phyloP scores from a whole-genome alignment of 306 rosid genomes.

The Quercus gilva region DNA sequence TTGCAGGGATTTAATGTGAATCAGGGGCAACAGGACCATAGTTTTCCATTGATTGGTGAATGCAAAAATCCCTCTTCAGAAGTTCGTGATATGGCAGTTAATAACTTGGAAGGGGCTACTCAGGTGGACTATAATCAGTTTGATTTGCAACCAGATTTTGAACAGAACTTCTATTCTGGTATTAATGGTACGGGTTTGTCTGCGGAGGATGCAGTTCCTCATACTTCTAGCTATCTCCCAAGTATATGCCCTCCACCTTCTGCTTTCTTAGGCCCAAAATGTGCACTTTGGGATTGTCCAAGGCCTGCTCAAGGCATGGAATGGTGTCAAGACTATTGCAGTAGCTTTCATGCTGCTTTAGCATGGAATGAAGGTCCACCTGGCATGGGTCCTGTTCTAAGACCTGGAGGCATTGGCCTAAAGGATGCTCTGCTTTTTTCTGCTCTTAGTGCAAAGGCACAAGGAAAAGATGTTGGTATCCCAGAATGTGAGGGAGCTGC shows the following conservation, averaged over 20 bases:
- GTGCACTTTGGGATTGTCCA: slow-evolving; percentile 99
- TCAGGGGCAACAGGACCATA: slow-evolving; percentile 65
- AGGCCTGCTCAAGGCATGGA: slow-evolving; percentile 86
- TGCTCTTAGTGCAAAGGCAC: slow-evolving; percentile 87
- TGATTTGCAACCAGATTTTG: slow-evolving; percentile 61
- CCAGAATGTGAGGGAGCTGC: slow-evolving; percentile 99
- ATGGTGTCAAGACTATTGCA: slow-evolving; percentile 94
- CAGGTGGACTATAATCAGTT: slow-evolving; percentile 67
- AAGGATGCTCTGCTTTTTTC: slow-evolving; percentile 87
- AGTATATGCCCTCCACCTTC: slow-evolving; percentile 90
- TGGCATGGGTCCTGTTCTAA: slow-evolving; percentile 91
- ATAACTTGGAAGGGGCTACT: slow-evolving; percentile 60
- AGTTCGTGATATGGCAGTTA: slow-evolving; percentile 46
- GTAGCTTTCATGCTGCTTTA: slow-evolving; percentile 85
- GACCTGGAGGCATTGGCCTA: slow-evolving; percentile 94
- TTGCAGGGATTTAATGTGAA: slow-evolving; percentile 55
- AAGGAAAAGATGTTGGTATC: slow-evolving; percentile 91
- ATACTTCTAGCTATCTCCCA: slow-evolving; percentile 72
- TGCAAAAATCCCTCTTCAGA: slow-evolving; percentile 64
- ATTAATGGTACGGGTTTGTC: slow-evolving; percentile 44
- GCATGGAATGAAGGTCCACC: slow-evolving; percentile 98
- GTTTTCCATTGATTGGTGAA: slow-evolving; percentile 60
- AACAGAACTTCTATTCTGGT: slow-evolving; percentile 52
- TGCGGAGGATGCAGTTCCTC: slow-evolving; percentile 64
- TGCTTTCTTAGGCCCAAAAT: slow-evolving; percentile 94